phyloP scores from a whole-genome alignment of 2,329 filamentous ascomycete genomes.

The Thermothelomyces thermophilus region DNA sequence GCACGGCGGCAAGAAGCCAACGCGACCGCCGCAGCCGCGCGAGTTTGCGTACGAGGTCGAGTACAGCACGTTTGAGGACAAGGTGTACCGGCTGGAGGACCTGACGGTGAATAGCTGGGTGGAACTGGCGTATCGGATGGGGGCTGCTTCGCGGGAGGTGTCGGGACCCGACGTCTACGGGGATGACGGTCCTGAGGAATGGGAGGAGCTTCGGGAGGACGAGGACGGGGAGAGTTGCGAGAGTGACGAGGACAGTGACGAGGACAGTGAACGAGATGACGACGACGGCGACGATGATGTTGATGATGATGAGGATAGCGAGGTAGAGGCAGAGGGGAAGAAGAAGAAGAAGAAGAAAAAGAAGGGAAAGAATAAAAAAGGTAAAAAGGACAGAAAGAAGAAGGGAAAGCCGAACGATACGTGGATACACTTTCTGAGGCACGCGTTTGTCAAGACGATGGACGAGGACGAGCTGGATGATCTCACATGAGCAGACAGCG shows the following conservation, averaged over 20 bases:
- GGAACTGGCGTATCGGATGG: slow-evolving; percentile 73
- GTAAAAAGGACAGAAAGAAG: slow-evolving; percentile 46
- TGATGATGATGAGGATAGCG: slow-evolving; percentile 25
- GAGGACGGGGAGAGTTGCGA: slow-evolving; percentile 20
- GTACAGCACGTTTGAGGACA: slow-evolving; percentile 76
- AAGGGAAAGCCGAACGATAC: slow-evolving; percentile 55
- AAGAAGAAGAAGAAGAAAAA: slow-evolving; percentile 39
- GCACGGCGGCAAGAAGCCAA: slow-evolving; percentile 51
- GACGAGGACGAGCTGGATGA: slow-evolving; percentile 57
- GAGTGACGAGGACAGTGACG: slow-evolving; percentile 26
- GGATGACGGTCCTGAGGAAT: slow-evolving; percentile 27
- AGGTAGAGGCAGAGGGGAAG: slow-evolving; percentile 33
- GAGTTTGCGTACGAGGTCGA: slow-evolving; percentile 72
- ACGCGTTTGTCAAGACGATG: slow-evolving; percentile 74
- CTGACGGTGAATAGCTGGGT: slow-evolving; percentile 79
- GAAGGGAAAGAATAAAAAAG: slow-evolving; percentile 36
- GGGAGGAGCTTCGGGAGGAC: slow-evolving; percentile 23
- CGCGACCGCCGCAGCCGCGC: slow-evolving; percentile 47
- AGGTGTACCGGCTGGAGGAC: slow-evolving; percentile 68
- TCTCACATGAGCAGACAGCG: slow-evolving; percentile 17
- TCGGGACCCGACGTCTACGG: background rate
- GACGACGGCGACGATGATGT: too few relatives aligned
- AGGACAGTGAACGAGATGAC: slow-evolving; percentile 17
- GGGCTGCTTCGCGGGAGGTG: slow-evolving; percentile 33
- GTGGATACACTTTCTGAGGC: slow-evolving; percentile 70